Evolutionary conservation across 2,329 filamentous ascomycete genomes (phyloP).

Genomic region (Sporothrix phasma): DNA sequence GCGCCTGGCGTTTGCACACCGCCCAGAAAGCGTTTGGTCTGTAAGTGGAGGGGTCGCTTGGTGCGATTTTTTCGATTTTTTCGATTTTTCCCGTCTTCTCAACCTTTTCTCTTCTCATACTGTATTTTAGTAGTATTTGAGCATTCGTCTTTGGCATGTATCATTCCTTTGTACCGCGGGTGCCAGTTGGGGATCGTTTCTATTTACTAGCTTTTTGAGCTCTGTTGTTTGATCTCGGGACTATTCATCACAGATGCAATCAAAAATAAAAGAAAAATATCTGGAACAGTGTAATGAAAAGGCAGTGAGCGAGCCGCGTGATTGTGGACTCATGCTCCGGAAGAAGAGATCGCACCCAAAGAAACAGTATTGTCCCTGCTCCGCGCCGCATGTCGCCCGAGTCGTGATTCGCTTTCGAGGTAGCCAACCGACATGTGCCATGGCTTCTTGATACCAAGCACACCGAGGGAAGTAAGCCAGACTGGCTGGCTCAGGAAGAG

Average conservation of each 20-base stretch:
- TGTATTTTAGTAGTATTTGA: not conserved
- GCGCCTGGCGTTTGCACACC: conserved; percentile 31
- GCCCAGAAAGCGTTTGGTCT: conserved; percentile 41
- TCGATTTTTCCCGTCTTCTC: not conserved
- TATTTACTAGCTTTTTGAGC: no score
- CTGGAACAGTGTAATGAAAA: no score
- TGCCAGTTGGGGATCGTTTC: not conserved
- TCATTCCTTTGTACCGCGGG: not conserved
- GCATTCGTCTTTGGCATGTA: not conserved
- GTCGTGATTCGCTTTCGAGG: not conserved
- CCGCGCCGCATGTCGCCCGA: not conserved
- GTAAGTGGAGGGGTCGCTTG: not conserved
- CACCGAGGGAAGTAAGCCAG: no score
- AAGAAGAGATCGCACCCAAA: not conserved
- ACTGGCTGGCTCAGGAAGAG: no score
- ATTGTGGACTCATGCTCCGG: not conserved
- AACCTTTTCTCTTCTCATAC: not conserved
- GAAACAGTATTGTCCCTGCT: not conserved
- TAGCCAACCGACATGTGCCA: no score
- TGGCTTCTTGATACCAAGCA: not conserved
- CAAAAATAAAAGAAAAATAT: no score
- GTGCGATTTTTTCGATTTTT: not conserved
- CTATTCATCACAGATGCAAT: no score
- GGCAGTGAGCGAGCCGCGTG: conserved; percentile 6
- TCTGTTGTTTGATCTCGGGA: no score